Percentiles rank a stretch among this genome's conserved stretches.
Conservation (phyloP, 768 basidiomycete genomes). For the Suillus weaverae region DNA sequence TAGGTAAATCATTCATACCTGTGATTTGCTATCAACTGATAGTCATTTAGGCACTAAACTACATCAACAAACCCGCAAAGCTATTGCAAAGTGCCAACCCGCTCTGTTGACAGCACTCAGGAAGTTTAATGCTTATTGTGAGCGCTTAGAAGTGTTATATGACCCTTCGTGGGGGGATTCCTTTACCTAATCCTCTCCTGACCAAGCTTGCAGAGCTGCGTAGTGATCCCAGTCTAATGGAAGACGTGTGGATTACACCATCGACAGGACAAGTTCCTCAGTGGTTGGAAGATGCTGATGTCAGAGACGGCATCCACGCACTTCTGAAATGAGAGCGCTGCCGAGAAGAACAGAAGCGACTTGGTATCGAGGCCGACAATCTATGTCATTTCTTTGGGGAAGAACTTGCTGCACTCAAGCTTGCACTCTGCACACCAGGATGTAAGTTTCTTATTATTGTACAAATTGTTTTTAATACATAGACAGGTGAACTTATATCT, state of each 20-base stretch:
- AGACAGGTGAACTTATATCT: too few species aligned
- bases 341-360: slow-evolving; percentile 28
- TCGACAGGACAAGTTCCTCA: slow-evolving; percentile 14
- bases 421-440: slow-evolving; percentile 9
- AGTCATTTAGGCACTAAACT: slow-evolving; percentile 26
- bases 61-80: slow-evolving; percentile 30
- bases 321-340: slow-evolving; percentile 31
- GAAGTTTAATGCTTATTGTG: not conserved
- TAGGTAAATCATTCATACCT: slow-evolving; percentile 1
- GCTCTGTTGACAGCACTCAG: slow-evolving; percentile 16
- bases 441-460: slow-evolving; percentile 10
- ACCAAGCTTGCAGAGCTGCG: not conserved
- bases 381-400: slow-evolving; percentile 35
- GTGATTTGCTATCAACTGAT: not conserved
- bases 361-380: slow-evolving; percentile 33
- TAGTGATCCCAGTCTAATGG: slow-evolving; percentile 27
- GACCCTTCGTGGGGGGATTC: not conserved
- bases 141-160: not conserved
- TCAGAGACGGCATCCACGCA: slow-evolving; percentile 32
- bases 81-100: slow-evolving; percentile 29
- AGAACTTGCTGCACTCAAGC: slow-evolving; percentile 29
- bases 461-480: too few species aligned
- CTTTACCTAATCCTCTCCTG: slow-evolving; percentile 1
- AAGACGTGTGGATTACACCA: slow-evolving; percentile 38
- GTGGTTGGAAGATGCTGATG: slow-evolving; percentile 36